Conservation (phyloP, 345 rosid genomes). For the Eutrema japonicum region DNA sequence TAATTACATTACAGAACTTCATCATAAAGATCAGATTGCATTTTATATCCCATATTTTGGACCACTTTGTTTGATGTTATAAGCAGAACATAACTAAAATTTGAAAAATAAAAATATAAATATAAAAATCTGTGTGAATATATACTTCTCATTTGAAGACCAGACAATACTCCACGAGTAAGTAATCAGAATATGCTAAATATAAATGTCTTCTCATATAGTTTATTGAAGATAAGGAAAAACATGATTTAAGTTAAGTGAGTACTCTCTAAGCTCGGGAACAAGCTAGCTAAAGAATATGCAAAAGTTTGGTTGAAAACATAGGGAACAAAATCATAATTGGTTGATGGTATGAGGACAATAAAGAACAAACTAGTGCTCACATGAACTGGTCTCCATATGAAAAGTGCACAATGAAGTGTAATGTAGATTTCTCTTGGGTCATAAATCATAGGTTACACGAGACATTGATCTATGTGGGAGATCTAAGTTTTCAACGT, state of each 20-base stretch:
- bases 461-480: neutral
- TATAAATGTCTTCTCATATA: neutral
- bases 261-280: neutral
- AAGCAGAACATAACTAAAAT: neutral
- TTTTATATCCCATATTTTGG: slow-evolving; percentile 27
- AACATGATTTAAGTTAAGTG: neutral
- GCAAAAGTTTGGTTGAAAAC: slow-evolving; percentile 1
- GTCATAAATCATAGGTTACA: no score
- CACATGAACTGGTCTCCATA: no score
- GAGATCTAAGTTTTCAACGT: neutral
- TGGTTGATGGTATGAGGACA: neutral
- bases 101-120: no score
- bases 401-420: no score
- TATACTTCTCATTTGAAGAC: no score
- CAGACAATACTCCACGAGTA: no score
- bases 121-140: no score
- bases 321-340: neutral
- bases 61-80: slow-evolving; percentile 22
- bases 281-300: slow-evolving; percentile 3
- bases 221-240: neutral
- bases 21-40: slow-evolving; percentile 17
- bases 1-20: slow-evolving; percentile 17
- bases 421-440: no score
- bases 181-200: no score
- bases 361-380: neutral